A percentile compares a stretch with the other conserved stretches of the same genome.
Evolutionary conservation across 2,329 filamentous ascomycete species (phyloP).

Genomic region (Chalaropsis ovoidea): DNA sequence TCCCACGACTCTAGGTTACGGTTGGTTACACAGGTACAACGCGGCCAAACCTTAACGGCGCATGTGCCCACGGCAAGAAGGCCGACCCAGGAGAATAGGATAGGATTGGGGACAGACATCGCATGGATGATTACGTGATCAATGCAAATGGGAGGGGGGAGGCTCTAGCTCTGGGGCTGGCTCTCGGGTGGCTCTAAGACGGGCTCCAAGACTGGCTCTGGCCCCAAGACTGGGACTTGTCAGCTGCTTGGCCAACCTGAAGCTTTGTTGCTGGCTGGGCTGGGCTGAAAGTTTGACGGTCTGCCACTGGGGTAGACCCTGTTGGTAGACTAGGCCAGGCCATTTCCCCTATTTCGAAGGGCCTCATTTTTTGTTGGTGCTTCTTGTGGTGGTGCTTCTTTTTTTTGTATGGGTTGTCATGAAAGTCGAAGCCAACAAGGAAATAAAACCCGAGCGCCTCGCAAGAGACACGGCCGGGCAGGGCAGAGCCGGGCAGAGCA

Average conservation of each 20-base stretch:
- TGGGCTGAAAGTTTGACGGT: conserved; percentile 15
- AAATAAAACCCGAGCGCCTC: not conserved
- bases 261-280: not conserved
- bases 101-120: not conserved
- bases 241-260: too few relatives aligned
- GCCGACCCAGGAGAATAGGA: not conserved
- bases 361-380: conserved; percentile 8
- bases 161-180: not conserved
- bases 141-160: not conserved
- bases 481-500: not conserved
- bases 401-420: not conserved
- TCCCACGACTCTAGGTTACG: not conserved
- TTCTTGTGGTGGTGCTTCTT: too few relatives aligned
- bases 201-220: too few relatives aligned
- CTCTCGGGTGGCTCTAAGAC: not conserved
- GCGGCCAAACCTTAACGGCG: not conserved
- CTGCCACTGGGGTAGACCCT: conserved; percentile 1
- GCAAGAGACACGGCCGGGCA: not conserved
- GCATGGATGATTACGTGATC: conserved; percentile 15
- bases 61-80: not conserved
- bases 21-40: conserved; percentile 2
- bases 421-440: not conserved
- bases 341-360: conserved; percentile 12
- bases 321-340: not conserved
- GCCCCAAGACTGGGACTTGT: too few relatives aligned